phyloP scores from a whole-genome alignment of 2,329 filamentous ascomycete genomes.

The Fusarium albidum region DNA sequence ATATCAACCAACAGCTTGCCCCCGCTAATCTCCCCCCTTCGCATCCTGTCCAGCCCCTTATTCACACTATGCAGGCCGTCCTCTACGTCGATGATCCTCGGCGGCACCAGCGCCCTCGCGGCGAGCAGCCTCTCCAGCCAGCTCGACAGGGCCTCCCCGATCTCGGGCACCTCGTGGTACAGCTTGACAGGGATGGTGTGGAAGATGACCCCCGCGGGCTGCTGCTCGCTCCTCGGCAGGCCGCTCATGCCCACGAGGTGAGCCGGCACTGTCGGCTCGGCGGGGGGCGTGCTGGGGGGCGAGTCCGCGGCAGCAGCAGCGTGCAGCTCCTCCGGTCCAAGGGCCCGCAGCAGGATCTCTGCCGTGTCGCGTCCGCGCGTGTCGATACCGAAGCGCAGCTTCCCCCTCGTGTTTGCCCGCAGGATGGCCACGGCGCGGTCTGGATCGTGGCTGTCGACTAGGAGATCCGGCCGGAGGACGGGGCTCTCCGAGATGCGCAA shows the following conservation, averaged over 20 bases:
- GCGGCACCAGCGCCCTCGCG: constrained; percentile 60
- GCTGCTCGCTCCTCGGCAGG: constrained; percentile 63
- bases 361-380: constrained; percentile 73
- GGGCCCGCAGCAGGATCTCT: constrained; percentile 55
- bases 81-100: constrained; percentile 71
- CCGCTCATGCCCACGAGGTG: constrained; percentile 76
- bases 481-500: constrained; percentile 59
- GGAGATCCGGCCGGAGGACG: constrained; percentile 62
- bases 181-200: constrained; percentile 79
- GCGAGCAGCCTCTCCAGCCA: constrained; percentile 75
- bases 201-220: constrained; percentile 55
- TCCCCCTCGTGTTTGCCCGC: constrained; percentile 62
- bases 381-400: constrained; percentile 73
- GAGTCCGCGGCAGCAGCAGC: constrained; percentile 39
- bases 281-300: constrained; percentile 49
- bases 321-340: constrained; percentile 52
- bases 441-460: constrained; percentile 74
- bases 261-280: constrained; percentile 39
- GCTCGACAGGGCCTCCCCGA: constrained; percentile 68
- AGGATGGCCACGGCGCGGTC: constrained; percentile 72
- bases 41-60: constrained; percentile 70
- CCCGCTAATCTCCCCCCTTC: constrained; percentile 71
- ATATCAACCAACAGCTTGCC: constrained; percentile 70
- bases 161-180: constrained; percentile 71
- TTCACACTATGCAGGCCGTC: constrained; percentile 74